These are phyloP conservation scores for Marsdenia floribunda DNA, from an alignment of 257 asterid genomes.

Conservation along the genomic window DNA sequence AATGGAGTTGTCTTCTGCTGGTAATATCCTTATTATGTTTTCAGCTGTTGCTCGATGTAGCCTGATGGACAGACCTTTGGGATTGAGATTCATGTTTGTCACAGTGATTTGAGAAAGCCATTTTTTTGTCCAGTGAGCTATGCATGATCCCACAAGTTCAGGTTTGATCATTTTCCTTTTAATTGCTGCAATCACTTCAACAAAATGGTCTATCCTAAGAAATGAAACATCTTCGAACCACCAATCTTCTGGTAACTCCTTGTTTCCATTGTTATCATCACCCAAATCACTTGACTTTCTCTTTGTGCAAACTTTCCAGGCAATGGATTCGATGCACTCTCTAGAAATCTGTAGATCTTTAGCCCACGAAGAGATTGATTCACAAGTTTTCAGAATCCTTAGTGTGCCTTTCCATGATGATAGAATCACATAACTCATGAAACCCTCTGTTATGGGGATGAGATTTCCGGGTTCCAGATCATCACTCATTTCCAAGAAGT, in stretches of 20 bases:
- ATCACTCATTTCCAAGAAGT: slow-evolving; percentile 34
- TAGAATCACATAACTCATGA: slow-evolving; percentile 22
- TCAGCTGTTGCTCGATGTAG: slow-evolving; percentile 28
- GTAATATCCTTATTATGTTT: slow-evolving; percentile 23
- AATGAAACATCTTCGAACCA: slow-evolving; percentile 30
- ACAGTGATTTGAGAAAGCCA: slow-evolving; percentile 27
- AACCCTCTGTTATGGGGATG: slow-evolving; percentile 23
- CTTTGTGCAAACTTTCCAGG: slow-evolving; percentile 20
- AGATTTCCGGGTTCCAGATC: slow-evolving; percentile 25
- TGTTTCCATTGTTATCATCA: slow-evolving; percentile 3
- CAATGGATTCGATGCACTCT: slow-evolving; percentile 21
- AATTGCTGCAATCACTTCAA: slow-evolving; percentile 23
- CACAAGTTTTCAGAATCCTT: slow-evolving; percentile 25
- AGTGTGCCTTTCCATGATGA: slow-evolving; percentile 34
- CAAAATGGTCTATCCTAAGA: slow-evolving; percentile 30
- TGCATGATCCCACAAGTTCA: slow-evolving; percentile 28
- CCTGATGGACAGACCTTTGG: slow-evolving; percentile 14
- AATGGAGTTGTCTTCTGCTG: slow-evolving; percentile 23
- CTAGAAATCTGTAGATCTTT: slow-evolving; percentile 20
- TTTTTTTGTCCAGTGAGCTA: slow-evolving; percentile 30
- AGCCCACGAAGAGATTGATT: slow-evolving; percentile 25
- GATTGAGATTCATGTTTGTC: slow-evolving; percentile 4
- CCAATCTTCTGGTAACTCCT: slow-evolving; percentile 17
- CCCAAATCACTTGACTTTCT: not conserved
- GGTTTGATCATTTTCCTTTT: slow-evolving; percentile 22